A percentile compares a stretch with the other conserved stretches of the same genome.
Conservation (phyloP, 176 grass and related monocot species). For the Raddia guianensis region DNA sequence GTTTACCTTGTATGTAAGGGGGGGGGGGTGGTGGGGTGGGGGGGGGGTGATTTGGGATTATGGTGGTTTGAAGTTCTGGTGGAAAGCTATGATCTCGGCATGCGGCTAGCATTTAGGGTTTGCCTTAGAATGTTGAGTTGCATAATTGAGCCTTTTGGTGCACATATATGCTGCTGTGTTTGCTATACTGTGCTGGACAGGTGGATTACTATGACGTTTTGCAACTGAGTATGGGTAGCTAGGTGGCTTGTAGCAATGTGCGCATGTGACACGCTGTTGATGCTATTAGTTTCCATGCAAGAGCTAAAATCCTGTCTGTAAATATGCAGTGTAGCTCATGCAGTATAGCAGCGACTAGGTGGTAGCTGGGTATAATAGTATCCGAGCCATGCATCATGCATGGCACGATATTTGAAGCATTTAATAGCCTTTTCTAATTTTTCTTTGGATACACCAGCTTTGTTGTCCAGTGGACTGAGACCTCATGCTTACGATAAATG, state of each 20-base stretch:
- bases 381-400: neutral
- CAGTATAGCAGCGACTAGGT: neutral
- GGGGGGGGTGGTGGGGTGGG: neutral
- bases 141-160: neutral
- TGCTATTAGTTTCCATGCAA: slow-evolving; percentile 5
- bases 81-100: neutral
- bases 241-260: slow-evolving; percentile 19
- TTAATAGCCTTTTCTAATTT: slow-evolving; percentile 23
- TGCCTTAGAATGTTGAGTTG: slow-evolving; percentile 30
- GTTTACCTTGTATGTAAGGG: slow-evolving; percentile 22
- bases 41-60: slow-evolving; percentile 1
- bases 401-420: neutral
- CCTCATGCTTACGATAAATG: neutral
- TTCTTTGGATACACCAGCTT: slow-evolving; percentile 25
- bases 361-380: neutral
- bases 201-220: neutral
- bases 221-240: neutral
- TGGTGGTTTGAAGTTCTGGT: neutral
- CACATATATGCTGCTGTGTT: neutral
- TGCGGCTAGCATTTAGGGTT: slow-evolving; percentile 13
- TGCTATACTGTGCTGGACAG: neutral
- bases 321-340: neutral
- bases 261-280: neutral
- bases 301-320: slow-evolving; percentile 4
- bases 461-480: neutral